Evolutionary conservation across 202 grass and related monocot species (phyloP).

Genomic region (Bolboschoenoplectus hybrid): DNA sequence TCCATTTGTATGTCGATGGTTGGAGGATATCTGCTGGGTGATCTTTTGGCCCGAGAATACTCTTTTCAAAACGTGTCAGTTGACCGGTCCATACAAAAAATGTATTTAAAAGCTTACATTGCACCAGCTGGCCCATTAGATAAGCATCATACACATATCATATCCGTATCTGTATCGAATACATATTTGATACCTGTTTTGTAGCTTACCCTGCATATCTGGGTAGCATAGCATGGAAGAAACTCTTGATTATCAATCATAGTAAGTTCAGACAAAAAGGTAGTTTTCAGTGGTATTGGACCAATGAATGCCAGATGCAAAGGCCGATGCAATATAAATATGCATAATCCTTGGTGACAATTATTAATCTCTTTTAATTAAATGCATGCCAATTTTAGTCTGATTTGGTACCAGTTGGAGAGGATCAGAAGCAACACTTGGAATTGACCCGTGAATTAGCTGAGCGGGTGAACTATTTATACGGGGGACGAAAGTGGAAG

Average conservation of each 20-base stretch:
- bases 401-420: constrained; percentile 97
- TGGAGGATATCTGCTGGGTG: neutral
- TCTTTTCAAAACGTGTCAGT: neutral
- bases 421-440: constrained; percentile 98
- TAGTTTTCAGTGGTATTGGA: constrained; percentile 15
- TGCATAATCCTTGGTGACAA: neutral
- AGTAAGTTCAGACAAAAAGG: neutral
- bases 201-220: neutral
- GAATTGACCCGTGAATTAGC: constrained; percentile 98
- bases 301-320: neutral
- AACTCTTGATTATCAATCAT: neutral
- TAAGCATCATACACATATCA: neutral
- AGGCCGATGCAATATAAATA: neutral
- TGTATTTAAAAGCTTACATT: neutral
- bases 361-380: constrained; percentile 29
- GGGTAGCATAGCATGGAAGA: neutral
- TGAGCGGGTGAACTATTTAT: constrained; percentile 88
- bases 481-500: constrained; percentile 95
- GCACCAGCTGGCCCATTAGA: neutral
- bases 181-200: neutral
- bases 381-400: constrained; percentile 57
- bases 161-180: neutral
- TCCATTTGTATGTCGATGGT: neutral
- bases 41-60: neutral
- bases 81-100: neutral